Evolutionary conservation across 1,139 yeast genomes (phyloP).

Genomic region (Kurtzmaniella natalensis): DNA sequence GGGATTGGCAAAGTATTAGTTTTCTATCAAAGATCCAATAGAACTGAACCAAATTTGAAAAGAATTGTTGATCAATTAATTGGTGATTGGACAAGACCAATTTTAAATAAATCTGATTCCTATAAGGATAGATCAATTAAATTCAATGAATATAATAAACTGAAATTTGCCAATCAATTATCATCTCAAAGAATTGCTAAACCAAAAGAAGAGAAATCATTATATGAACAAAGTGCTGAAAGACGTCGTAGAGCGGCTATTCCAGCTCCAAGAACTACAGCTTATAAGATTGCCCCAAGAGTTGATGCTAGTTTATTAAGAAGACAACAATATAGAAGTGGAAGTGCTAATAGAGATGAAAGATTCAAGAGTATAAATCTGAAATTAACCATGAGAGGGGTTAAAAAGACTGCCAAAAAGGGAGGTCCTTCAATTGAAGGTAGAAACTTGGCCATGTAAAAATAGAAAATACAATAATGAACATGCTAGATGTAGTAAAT

Average conservation of each 20-base stretch:
- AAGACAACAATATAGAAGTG: slow-evolving; percentile 36
- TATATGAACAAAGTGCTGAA: slow-evolving; percentile 89
- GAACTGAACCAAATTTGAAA: slow-evolving; percentile 83
- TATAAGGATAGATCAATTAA: slow-evolving; percentile 83
- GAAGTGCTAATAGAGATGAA: slow-evolving; percentile 50
- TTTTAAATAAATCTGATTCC: slow-evolving; percentile 91
- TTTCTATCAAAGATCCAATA: slow-evolving; percentile 87
- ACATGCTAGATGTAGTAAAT: too few species aligned
- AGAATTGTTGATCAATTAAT: slow-evolving; percentile 85
- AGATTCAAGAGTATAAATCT: slow-evolving; percentile 70
- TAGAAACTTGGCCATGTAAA: slow-evolving; percentile 49
- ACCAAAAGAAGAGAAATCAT: slow-evolving; percentile 46
- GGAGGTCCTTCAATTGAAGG: slow-evolving; percentile 83
- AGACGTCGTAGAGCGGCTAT: slow-evolving; percentile 93
- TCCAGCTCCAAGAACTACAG: slow-evolving; percentile 83
- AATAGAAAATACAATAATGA: slow-evolving; percentile 4
- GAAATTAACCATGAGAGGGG: slow-evolving; percentile 46
- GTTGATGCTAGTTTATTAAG: slow-evolving; percentile 48
- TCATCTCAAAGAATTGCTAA: slow-evolving; percentile 28
- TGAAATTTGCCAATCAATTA: slow-evolving; percentile 46
- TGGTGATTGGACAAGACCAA: slow-evolving; percentile 98
- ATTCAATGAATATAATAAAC: slow-evolving; percentile 66
- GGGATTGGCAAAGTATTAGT: slow-evolving; percentile 92
- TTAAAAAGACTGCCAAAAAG: slow-evolving; percentile 48
- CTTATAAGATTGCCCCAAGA: slow-evolving; percentile 87